Evolutionary conservation across 352 stramenopile species (phyloP), one percentile per base, ranked within the genome.

Genomic region (Pythium dissotocum): DNA sequence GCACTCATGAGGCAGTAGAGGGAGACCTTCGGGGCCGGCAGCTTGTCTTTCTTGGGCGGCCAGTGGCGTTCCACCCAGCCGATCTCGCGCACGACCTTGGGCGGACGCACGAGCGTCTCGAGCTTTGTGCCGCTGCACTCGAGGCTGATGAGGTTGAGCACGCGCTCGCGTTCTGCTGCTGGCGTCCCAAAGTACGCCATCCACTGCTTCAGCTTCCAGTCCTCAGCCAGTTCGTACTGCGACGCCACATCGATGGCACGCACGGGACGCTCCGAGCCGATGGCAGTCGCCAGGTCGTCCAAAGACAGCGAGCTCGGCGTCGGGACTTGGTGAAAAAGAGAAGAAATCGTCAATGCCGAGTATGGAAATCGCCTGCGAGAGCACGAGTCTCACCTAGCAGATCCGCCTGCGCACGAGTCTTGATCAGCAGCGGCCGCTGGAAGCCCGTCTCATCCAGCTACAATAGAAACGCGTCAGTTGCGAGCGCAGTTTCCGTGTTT

Each of bases 1-100:
- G 75, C 68, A 35, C 72, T 81, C 75, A 83, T 84, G 36, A 84
- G 70, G 48, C 74, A 82, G 54, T 80, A 80, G 2, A 77, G 65
- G 48, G 74, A 69, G 35, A 79, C 72, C 32, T 76, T 62, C 12
- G 69, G 67, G 32, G 63, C 59, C 9, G 60, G 69, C 1, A 28
- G 67, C 35, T 44, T 48, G 32, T 54, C 38, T 24, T 32, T 51
- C 21, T 59, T 66, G 1, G 60, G 60, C 1, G 66, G 44, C 77
- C 77, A 84, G 36, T 76, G 67, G 18, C 67, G 65, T 33, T 86
- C 76, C 51, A 83, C 70, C 78, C 76, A 83, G 33, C 76, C 76
- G 42, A 86, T 74, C 13, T 83, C 71, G 16, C 53, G 62, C 24
- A 86, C 66, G 8, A 79, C 58, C 18, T 69, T 67, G n/a, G 78